A percentile compares a stretch with the other conserved stretches of the same genome.
Conservation (phyloP, 73 alveolate genomes). For the Paramecium biaurelia region DNA sequence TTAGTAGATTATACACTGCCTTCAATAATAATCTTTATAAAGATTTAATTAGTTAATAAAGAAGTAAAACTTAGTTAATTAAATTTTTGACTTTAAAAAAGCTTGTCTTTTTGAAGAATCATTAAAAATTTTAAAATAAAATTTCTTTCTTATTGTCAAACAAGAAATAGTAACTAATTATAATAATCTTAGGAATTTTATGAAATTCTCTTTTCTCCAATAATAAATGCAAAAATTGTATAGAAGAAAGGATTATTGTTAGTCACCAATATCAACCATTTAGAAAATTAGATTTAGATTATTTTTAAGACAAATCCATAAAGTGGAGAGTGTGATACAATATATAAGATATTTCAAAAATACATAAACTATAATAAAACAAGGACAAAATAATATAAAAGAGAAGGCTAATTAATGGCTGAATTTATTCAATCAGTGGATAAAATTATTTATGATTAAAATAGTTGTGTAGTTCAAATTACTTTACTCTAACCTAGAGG, state of each 20-base stretch:
- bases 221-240: not conserved
- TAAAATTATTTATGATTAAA: not conserved
- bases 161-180: not conserved
- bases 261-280: not conserved
- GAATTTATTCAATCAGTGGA: not conserved
- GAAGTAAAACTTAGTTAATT: not conserved
- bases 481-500: slow-evolving; percentile 40
- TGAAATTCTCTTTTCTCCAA: not conserved
- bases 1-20: not conserved
- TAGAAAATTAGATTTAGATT: not conserved
- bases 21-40: not conserved
- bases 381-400: not conserved
- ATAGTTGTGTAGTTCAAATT: not conserved
- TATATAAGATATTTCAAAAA: not conserved
- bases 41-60: not conserved
- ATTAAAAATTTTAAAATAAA: not conserved
- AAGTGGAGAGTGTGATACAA: slow-evolving; percentile 5
- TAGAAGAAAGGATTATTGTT: not conserved
- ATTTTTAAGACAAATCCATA: not conserved
- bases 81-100: not conserved
- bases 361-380: not conserved
- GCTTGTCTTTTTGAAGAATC: slow-evolving; percentile 13
- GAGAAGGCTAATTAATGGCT: not conserved
- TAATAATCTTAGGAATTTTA: not conserved
- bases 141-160: not conserved